Base-by-base conservation (phyloP, 257 asterid species). In the Salvia hispanica region DNA sequence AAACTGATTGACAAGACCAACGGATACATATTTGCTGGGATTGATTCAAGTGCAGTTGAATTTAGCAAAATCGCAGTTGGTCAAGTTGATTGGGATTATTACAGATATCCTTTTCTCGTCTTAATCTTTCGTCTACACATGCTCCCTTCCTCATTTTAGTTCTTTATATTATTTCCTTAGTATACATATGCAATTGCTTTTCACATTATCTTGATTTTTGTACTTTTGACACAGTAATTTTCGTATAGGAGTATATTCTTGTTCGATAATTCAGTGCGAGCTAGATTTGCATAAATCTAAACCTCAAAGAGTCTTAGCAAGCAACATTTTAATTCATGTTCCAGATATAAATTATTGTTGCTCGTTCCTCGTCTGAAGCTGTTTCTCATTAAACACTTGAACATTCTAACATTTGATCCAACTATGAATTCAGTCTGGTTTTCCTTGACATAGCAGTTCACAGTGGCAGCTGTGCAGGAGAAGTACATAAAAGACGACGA, bases 381-480 rank as follows among this genome's bases (percentile, higher is more conserved):
- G 7, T 51, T 54, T 7, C 7, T 40, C 9, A 11, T n/a, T 25
- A n/a, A 14, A 14, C 8, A 4, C 37, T 50, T 48, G 10, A 2
- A 34, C 12, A 6, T 46, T 31, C 59, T 58, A 28, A 48, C 59
- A 36, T 51, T 16, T 57, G 47, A 45, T 33, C 16, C 9, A 10
- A 39, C 8, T 21, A 28, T 40, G 58, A 63, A 45, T 73, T 63
- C 14, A 51, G 18, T 0, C 53, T 72, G 62, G 39, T 73, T 78
- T 76, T 71, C 82, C 95, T 86, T 88, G 69, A 90, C 94, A n/a
- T 36, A 42, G 71, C 56, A 43, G 65, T 64, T 79, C 79, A 94
- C 97, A 79, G 95, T 91, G 77, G 97, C 97, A 66, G 95, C 95
- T 25, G 97, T 94, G 79, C 99, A 94, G 82, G 99, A 94, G 92